Percentiles rank a stretch among this genome's conserved stretches.
Conservation (phyloP, 2,329 filamentous ascomycete genomes). For the Ascochyta fabae region DNA sequence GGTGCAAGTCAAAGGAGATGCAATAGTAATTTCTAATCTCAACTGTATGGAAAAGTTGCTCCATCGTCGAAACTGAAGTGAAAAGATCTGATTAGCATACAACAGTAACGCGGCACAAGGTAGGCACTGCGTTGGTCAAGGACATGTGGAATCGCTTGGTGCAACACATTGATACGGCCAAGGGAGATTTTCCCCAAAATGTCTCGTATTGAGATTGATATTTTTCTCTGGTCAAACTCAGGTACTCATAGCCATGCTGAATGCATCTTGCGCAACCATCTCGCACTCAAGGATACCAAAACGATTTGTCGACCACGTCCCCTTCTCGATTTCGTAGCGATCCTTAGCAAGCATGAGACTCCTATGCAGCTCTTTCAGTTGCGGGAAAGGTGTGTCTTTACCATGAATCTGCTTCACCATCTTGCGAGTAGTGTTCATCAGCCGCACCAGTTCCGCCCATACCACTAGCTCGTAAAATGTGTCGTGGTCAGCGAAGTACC, state of each 20-base stretch:
- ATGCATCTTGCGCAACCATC: slow-evolving; percentile 15
- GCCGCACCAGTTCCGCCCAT: slow-evolving; percentile 22
- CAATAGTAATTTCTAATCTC: background rate
- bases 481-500: slow-evolving; percentile 12
- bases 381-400: background rate
- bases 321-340: slow-evolving; percentile 18
- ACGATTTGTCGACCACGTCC: slow-evolving; percentile 2
- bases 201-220: no score
- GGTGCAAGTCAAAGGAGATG: background rate
- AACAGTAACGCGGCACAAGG: no score
- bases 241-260: slow-evolving; percentile 6
- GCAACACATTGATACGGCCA: no score
- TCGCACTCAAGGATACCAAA: slow-evolving; percentile 8
- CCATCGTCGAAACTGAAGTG: no score
- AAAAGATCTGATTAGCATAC: no score
- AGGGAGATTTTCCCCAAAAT: no score
- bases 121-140: no score
- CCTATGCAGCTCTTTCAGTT: slow-evolving; percentile 11
- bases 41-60: background rate
- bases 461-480: slow-evolving; percentile 19
- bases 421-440: slow-evolving; percentile 14
- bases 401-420: background rate
- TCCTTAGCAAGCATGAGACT: slow-evolving; percentile 15
- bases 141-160: no score
- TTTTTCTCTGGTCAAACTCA: no score